Base-by-base conservation (phyloP, 257 asterid species). In the Nicotiana undulata region DNA sequence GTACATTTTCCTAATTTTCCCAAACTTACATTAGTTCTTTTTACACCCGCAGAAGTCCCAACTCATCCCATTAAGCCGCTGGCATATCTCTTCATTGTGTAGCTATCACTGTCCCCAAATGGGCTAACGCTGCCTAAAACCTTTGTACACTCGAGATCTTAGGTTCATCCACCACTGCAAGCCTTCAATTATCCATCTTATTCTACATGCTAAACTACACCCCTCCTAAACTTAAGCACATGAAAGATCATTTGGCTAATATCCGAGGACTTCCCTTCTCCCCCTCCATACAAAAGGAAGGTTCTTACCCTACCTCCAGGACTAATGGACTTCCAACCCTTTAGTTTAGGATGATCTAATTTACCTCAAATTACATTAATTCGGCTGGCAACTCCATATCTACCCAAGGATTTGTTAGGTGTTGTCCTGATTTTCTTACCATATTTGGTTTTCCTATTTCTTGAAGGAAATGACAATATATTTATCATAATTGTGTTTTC, bases 211-310 rank as follows among this genome's bases (percentile, higher is more conserved):
- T 46, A 72, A 40, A 46, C 60, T 2, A 4, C 60, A 4, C 37
- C 78, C 32, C 60, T 46, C 60, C 77, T 12, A 44, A 37, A 37
- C 58, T 40, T 40, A 40, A 70, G 3, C 58, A 70, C 58, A 3
- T 70, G 77, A 34, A 68, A 72, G 22, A 46, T 72, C 77, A 68
- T 44, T 46, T 22, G 56, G 40, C 77, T 72, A 72, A 44, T 72
- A 46, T 9, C 56, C 9, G 6, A 70, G 22, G n/a, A n/a, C n/a
- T n/a, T n/a, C n/a, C n/a, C n/a, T n/a, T n/a, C n/a, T n/a, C n/a
- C n/a, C n/a, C n/a, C n/a, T n/a, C n/a, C n/a, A n/a, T n/a, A n/a
- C n/a, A n/a, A n/a, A n/a, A 40, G 32, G 76, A 34, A 37, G 53
- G 29, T 68, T 8, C 34, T 5, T 4, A 1, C 22, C 44, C 68